Evolutionary conservation across 352 stramenopile genomes (phyloP).

Genomic region (Globisporangium irregulare): DNA sequence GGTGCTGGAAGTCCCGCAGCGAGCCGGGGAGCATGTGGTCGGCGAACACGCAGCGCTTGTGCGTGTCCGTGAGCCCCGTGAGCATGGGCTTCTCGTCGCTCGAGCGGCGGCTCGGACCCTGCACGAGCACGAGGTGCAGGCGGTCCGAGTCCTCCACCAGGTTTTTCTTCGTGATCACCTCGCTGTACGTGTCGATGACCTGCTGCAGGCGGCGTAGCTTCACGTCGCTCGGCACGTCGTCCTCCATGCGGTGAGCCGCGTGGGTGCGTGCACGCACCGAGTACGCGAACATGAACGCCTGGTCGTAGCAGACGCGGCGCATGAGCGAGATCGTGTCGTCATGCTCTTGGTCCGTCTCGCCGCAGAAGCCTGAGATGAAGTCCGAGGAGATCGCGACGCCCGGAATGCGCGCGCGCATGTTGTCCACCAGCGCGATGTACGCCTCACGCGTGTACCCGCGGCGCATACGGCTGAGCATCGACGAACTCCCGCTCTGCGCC

Average conservation of each 20-base stretch:
- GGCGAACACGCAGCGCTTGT: slow-evolving; percentile 87
- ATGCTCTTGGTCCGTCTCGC: slow-evolving; percentile 98
- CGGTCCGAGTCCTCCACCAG: slow-evolving; percentile 88
- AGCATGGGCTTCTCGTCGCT: slow-evolving; percentile 70
- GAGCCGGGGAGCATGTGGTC: slow-evolving; percentile 53
- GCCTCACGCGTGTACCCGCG: slow-evolving; percentile 95
- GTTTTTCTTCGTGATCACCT: slow-evolving; percentile 91
- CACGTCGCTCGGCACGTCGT: slow-evolving; percentile 93
- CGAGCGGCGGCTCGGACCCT: slow-evolving; percentile 88
- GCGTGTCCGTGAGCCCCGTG: slow-evolving; percentile 86
- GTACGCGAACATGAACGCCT: slow-evolving; percentile 99
- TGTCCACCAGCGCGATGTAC: slow-evolving; percentile 95
- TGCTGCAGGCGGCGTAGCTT: slow-evolving; percentile 96
- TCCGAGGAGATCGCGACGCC: slow-evolving; percentile 91
- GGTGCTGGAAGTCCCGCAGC: slow-evolving; percentile 38
- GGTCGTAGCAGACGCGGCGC: slow-evolving; percentile 90
- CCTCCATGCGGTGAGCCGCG: slow-evolving; percentile 92
- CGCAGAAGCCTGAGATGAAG: slow-evolving; percentile 99
- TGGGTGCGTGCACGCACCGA: slow-evolving; percentile 95
- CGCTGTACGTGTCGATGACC: slow-evolving; percentile 94
- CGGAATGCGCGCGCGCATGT: slow-evolving; percentile 85
- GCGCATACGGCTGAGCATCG: slow-evolving; percentile 90
- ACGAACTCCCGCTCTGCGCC: slow-evolving; percentile 94
- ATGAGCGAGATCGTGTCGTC: slow-evolving; percentile 89
- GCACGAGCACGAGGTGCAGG: slow-evolving; percentile 95